Conservation (phyloP, 2,329 filamentous ascomycete genomes). For the Fusarium luffae region DNA sequence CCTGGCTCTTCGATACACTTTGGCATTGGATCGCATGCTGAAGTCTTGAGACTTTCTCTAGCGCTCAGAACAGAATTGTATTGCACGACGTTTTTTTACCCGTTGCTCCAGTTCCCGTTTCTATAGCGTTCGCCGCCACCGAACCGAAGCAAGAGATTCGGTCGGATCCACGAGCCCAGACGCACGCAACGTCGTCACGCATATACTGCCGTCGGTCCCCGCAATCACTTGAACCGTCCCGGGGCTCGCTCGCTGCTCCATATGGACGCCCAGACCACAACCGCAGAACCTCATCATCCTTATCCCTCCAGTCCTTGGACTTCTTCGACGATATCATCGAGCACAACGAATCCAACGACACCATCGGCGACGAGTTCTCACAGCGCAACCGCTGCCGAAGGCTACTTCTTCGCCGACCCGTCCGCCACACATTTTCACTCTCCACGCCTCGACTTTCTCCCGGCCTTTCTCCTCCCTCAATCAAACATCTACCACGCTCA, state of each 20-base stretch:
- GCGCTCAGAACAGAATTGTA: conserved; percentile 11
- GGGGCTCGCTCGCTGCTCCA: conserved; percentile 51
- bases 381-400: conserved; percentile 47
- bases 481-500: conserved; percentile 69
- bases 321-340: conserved; percentile 44
- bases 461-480: conserved; percentile 69
- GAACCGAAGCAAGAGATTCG: conserved; percentile 20
- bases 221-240: conserved; percentile 41
- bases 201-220: conserved; percentile 39
- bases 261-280: conserved; percentile 54
- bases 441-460: conserved; percentile 63
- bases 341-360: conserved; percentile 42
- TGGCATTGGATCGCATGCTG: conserved; percentile 42
- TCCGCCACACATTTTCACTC: conserved; percentile 52
- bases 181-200: conserved; percentile 40
- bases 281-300: conserved; percentile 54
- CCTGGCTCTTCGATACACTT: conserved; percentile 28
- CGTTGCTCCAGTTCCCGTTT: conserved; percentile 32
- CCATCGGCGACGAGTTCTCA: conserved; percentile 44
- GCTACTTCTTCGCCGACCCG: conserved; percentile 47
- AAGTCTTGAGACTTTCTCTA: conserved; percentile 29
- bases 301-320: conserved; percentile 51
- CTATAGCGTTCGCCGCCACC: conserved; percentile 29
- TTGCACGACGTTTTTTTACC: conserved; percentile 23
- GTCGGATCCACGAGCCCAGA: conserved; percentile 28